Conservation (phyloP, 345 rosid species). For the Geranium rotundifolium region DNA sequence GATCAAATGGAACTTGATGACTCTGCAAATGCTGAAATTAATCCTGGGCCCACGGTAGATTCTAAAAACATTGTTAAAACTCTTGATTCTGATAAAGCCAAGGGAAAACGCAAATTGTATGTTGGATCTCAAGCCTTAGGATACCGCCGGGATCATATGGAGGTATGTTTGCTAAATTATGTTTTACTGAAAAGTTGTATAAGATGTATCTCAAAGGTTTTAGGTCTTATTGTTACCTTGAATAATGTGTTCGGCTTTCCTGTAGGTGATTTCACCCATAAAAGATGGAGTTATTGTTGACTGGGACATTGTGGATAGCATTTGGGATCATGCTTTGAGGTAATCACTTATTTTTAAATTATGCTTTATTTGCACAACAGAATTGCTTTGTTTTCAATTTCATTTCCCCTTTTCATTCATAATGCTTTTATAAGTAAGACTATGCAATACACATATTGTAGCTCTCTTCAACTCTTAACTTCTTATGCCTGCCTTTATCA, state of each 20-base stretch:
- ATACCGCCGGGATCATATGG: constrained; percentile 88
- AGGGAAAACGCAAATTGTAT: constrained; percentile 64
- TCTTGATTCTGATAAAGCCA: constrained; percentile 41
- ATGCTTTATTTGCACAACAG: background rate
- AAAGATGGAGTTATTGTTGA: constrained; percentile 89
- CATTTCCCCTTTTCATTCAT: background rate
- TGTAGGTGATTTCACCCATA: constrained; percentile 70
- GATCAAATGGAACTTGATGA: constrained; percentile 90
- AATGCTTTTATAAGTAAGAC: background rate
- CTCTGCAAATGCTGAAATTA: constrained; percentile 29
- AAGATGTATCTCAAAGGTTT: background rate
- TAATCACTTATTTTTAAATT: constrained; percentile 9
- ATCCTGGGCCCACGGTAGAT: constrained; percentile 35
- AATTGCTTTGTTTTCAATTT: background rate
- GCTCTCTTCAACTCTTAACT: background rate
- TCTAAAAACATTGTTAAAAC: constrained; percentile 34
- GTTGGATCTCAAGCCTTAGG: constrained; percentile 88
- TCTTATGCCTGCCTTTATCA: background rate
- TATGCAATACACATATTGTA: background rate
- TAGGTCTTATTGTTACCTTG: constrained; percentile 1
- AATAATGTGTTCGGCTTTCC: constrained; percentile 1
- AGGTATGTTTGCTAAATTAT: constrained; percentile 34
- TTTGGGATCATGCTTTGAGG: constrained; percentile 98
- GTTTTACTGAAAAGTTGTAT: background rate
- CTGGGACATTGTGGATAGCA: constrained; percentile 88